Evolutionary conservation across 305 asterid genomes (phyloP), one percentile per base, ranked within the genome.

Genomic region (Fraxinus velutina): DNA sequence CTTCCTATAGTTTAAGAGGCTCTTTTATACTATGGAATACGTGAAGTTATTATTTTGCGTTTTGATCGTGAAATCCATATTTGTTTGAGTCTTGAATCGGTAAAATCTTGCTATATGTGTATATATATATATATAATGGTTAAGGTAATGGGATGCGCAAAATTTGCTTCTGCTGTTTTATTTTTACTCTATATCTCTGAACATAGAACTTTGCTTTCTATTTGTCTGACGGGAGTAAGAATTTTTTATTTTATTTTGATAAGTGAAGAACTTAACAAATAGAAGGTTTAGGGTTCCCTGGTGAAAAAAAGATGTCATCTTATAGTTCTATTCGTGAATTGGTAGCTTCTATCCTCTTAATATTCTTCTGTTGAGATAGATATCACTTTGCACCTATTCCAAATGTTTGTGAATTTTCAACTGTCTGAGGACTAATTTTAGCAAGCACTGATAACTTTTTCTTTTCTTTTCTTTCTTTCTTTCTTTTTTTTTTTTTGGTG

Each of bases 41-140:
- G 73, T 68, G 34, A 42, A 37, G 36, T 57, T 37, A 34, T 7
- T 72, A 30, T 22, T 15, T 80, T 15, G 60, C 42, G 12, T 24
- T n/a, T 33, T 75, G 80, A 24, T 32, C 2, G 34, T 12, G 44
- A 71, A 34, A 29, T 29, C 70, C 12, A 3, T 68, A 13, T 50
- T 42, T 55, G 13, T 81, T 78, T 70, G 42, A 47, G 73, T 83
- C 30, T 71, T 75, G 81, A 75, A 81, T 73, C 77, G 15, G 70
- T 36, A 24, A 37, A 42, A 60, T 44, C 62, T 52, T 24, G 81
- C 30, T 27, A 27, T 27, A 27, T 27, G 30, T 22, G 24, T 22
- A 22, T 22, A 22, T 22, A 22, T 27, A 27, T 27, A 27, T 27
- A 27, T 27, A 27, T 27, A 27, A 27, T 27, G 30, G 19, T 77